A percentile compares a stretch with the other conserved stretches of the same genome.
Conservation (phyloP, 2,329 filamentous ascomycete species). For the Fusarium sp. region DNA sequence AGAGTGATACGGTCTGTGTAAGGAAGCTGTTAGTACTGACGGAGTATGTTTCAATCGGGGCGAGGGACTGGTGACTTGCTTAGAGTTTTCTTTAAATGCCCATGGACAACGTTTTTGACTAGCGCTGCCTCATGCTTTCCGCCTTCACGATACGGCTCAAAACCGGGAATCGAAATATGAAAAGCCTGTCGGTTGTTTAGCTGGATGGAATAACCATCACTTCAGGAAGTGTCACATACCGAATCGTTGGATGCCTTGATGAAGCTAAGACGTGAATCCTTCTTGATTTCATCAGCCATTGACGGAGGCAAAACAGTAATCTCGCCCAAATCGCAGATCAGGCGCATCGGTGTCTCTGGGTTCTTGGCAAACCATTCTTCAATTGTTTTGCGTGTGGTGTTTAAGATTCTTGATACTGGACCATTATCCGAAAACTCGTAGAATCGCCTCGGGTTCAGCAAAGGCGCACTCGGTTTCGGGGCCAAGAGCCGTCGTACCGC, state of each 20-base stretch:
- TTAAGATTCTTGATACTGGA: not conserved
- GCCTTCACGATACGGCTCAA: not conserved
- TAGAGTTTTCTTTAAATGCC: not conserved
- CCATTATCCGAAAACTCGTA: not conserved
- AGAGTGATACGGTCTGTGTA: not conserved
- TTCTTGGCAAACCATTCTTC: not conserved
- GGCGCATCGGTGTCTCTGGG: not conserved
- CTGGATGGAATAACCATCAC: rapidly evolving
- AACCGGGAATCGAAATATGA: not conserved
- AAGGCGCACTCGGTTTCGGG: not conserved
- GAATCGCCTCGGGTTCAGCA: not conserved
- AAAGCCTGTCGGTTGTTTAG: not conserved
- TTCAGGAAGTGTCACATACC: not conserved
- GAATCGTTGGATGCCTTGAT: not conserved
- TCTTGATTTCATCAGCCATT: not conserved
- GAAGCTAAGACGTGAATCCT: not conserved
- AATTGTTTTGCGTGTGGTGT: not conserved
- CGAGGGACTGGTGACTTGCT: not conserved
- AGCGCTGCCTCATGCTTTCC: not conserved
- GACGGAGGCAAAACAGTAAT: not conserved
- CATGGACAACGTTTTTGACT: not conserved
- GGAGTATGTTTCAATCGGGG: rapidly evolving
- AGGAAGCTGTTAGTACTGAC: not conserved
- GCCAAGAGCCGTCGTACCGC: not conserved
- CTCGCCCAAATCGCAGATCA: not conserved